A percentile compares a stretch with the other conserved stretches of the same genome.
Evolutionary conservation across 108 stramenopile species (phyloP).

Genomic region (Cyclotella baltica): DNA sequence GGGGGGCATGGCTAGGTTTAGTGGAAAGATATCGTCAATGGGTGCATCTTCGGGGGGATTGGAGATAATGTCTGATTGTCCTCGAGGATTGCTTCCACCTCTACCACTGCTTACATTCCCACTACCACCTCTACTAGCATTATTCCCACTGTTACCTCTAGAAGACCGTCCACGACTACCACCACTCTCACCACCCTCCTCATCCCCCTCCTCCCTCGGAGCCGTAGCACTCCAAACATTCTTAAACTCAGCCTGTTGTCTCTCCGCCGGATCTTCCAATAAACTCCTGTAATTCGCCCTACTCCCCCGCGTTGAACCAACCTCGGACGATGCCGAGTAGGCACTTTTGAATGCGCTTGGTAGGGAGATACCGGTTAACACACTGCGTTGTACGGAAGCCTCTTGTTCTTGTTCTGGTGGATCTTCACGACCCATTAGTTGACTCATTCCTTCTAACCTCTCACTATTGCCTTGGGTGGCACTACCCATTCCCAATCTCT

Average conservation of each 20-base stretch:
- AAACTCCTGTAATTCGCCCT: constrained; percentile 44
- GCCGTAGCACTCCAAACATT: constrained; percentile 57
- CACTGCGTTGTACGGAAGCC: constrained; percentile 33
- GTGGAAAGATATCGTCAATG: constrained; percentile 53
- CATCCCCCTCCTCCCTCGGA: constrained; percentile 40
- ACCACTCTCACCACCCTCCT: constrained; percentile 26
- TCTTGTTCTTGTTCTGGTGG: neutral
- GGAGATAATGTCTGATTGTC: constrained; percentile 27
- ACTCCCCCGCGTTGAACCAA: constrained; percentile 13
- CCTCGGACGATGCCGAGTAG: constrained; percentile 41
- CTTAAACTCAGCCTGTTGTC: constrained; percentile 50
- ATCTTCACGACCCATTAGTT: constrained; percentile 50
- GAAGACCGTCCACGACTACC: neutral
- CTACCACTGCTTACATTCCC: neutral
- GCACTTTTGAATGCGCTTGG: constrained; percentile 55
- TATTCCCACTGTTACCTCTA: neutral
- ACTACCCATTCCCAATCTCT: constrained; percentile 49
- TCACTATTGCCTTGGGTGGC: constrained; percentile 24
- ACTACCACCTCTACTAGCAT: neutral
- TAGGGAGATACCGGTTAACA: constrained; percentile 38
- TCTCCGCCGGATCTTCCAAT: constrained; percentile 38
- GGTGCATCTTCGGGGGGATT: constrained; percentile 44
- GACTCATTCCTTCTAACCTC: constrained; percentile 51
- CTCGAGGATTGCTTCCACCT: constrained; percentile 5
- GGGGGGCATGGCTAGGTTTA: constrained; percentile 54